Conservation (phyloP, 106 monocot genomes). For the Chionographis japonica region DNA sequence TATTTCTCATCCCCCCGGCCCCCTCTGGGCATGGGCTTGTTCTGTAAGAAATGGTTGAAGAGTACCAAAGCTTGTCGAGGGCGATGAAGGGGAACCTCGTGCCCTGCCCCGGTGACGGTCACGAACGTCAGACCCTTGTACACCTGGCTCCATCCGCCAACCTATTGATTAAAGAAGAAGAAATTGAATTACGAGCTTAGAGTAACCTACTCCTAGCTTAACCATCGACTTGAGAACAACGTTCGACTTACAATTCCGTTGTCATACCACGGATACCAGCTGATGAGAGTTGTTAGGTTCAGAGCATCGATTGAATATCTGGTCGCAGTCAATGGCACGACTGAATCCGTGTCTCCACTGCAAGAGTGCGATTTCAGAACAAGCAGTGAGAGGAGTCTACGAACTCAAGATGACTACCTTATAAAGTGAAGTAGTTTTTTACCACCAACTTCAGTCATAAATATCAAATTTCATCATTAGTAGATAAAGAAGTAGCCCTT, state of each 20-base stretch:
- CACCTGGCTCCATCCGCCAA: slow-evolving; percentile 88
- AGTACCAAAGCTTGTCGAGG: slow-evolving; percentile 71
- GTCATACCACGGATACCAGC: slow-evolving; percentile 96
- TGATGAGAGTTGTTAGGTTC: slow-evolving; percentile 53
- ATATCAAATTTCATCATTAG: no score
- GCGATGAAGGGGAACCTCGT: slow-evolving; percentile 82
- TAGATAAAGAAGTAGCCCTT: no score
- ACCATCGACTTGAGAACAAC: background rate
- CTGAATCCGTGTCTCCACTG: slow-evolving; percentile 95
- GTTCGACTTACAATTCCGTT: slow-evolving; percentile 57
- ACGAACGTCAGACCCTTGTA: slow-evolving; percentile 79
- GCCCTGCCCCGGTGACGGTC: slow-evolving; percentile 75
- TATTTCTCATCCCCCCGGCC: no score
- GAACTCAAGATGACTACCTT: background rate
- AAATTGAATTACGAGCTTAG: background rate
- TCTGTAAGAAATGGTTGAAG: slow-evolving; percentile 70
- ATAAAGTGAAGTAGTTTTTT: no score
- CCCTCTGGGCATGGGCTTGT: slow-evolving; percentile 45
- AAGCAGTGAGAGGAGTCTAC: background rate
- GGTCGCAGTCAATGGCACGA: slow-evolving; percentile 81
- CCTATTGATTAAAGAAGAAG: slow-evolving; percentile 17
- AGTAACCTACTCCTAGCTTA: background rate
- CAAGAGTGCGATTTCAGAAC: slow-evolving; percentile 4
- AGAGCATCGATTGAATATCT: slow-evolving; percentile 97
- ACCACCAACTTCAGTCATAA: no score